phyloP scores from a whole-genome alignment of 768 basidiomycete species.

The Imleria badia region DNA sequence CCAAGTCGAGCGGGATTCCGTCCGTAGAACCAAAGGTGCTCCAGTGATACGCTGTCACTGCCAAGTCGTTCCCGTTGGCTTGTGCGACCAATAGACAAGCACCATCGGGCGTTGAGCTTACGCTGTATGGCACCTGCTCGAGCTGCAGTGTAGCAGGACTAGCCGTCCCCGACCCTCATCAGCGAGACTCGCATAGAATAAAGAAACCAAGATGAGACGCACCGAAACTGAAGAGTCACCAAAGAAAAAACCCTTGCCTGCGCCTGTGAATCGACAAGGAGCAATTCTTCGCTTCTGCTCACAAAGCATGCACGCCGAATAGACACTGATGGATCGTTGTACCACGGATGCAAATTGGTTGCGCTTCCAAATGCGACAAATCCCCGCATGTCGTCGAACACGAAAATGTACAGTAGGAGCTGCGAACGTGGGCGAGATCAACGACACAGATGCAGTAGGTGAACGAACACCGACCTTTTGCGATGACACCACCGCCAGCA shows the following conservation, averaged over 20 bases:
- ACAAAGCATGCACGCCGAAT: constrained; percentile 45
- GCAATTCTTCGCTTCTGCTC: constrained; percentile 50
- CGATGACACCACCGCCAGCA: constrained; percentile 45
- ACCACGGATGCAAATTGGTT: constrained; percentile 46
- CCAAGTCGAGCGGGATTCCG: constrained; percentile 43
- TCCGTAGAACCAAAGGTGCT: constrained; percentile 51
- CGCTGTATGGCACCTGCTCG: constrained; percentile 27
- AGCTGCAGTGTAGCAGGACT: constrained; percentile 50
- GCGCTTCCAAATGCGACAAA: constrained; percentile 42
- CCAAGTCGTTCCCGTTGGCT: constrained; percentile 6
- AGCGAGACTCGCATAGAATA: background rate
- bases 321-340: constrained; percentile 20
- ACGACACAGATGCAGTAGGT: background rate
- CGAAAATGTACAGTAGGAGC: constrained; percentile 44
- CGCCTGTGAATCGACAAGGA: constrained; percentile 45
- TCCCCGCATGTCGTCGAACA: constrained; percentile 45
- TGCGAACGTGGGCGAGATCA: constrained; percentile 1
- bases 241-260: constrained; percentile 53
- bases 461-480: constrained; percentile 35
- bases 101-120: constrained; percentile 53
- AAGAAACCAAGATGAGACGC: background rate
- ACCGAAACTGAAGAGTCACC: constrained; percentile 41
- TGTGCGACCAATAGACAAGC: constrained; percentile 47
- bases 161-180: background rate
- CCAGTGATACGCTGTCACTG: constrained; percentile 51